Percentiles rank a stretch among this genome's conserved stretches.
These are phyloP conservation scores for Candolleomyces aberdarensis DNA, from an alignment of 768 basidiomycete genomes.

Conservation along the genomic window DNA sequence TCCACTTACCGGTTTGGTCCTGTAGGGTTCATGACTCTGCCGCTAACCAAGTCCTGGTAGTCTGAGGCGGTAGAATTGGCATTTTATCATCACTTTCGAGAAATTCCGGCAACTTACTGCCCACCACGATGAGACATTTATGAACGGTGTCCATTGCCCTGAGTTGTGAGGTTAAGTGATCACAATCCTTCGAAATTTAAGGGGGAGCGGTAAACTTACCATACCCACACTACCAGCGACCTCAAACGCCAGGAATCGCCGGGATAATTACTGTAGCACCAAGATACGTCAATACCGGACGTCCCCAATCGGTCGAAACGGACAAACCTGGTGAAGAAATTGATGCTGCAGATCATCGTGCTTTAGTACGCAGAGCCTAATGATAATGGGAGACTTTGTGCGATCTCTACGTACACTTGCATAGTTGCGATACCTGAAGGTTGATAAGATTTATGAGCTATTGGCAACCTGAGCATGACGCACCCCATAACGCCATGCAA, in stretches of 20 bases:
- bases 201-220: neutral
- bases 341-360: neutral
- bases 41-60: neutral
- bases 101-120: neutral
- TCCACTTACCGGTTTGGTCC: no score
- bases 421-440: neutral
- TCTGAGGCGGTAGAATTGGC: neutral
- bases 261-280: neutral
- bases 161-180: neutral
- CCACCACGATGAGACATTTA: neutral
- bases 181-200: neutral
- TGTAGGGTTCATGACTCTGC: neutral
- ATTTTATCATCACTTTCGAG: neutral
- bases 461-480: neutral
- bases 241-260: neutral
- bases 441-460: neutral
- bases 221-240: neutral
- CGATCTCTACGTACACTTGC: neutral
- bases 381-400: neutral
- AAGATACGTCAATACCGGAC: no score
- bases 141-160: neutral
- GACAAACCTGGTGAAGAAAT: neutral
- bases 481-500: neutral
- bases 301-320: neutral
- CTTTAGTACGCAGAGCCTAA: neutral